Evolutionary conservation across 495 filamentous ascomycete genomes (phyloP).

Genomic region (Penicillium canescens): DNA sequence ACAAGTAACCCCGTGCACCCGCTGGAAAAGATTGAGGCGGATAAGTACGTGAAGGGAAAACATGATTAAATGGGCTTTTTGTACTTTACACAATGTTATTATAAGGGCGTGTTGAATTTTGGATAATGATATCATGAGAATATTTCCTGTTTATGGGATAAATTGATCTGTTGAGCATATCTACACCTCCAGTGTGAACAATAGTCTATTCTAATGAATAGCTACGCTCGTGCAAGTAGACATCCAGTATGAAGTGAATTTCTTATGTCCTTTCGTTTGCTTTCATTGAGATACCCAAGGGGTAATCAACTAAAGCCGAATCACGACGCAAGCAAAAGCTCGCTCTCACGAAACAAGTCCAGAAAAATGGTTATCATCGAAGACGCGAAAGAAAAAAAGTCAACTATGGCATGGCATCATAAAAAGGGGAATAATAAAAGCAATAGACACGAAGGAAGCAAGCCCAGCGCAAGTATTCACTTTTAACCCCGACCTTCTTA

Average conservation of each 20-base stretch:
- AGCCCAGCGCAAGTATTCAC: conserved; percentile 1
- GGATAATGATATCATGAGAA: conserved; percentile 8
- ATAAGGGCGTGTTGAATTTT: background rate
- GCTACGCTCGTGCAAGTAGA: too few species aligned
- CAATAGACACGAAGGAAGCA: background rate
- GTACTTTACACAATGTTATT: background rate
- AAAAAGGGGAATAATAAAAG: conserved; percentile 3
- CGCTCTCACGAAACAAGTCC: background rate
- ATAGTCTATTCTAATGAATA: too few species aligned
- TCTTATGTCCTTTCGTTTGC: background rate
- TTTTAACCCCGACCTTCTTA: conserved; percentile 28
- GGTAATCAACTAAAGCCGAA: too few species aligned
- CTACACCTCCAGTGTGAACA: too few species aligned
- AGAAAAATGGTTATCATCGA: background rate
- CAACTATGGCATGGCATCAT: conserved; percentile 6
- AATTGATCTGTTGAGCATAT: too few species aligned
- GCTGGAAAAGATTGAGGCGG: conserved; percentile 66
- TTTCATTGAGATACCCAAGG: background rate
- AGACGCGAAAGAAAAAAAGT: background rate
- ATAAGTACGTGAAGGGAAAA: conserved; percentile 57
- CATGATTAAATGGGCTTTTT: conserved; percentile 10
- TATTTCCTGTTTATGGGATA: background rate
- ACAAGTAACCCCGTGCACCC: conserved; percentile 68
- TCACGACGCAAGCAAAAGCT: background rate
- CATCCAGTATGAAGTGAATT: background rate